Percentiles rank a stretch among this genome's conserved stretches.
Conservation (phyloP, 148 eudicot genomes). For the Pharnaceum exiguum region DNA sequence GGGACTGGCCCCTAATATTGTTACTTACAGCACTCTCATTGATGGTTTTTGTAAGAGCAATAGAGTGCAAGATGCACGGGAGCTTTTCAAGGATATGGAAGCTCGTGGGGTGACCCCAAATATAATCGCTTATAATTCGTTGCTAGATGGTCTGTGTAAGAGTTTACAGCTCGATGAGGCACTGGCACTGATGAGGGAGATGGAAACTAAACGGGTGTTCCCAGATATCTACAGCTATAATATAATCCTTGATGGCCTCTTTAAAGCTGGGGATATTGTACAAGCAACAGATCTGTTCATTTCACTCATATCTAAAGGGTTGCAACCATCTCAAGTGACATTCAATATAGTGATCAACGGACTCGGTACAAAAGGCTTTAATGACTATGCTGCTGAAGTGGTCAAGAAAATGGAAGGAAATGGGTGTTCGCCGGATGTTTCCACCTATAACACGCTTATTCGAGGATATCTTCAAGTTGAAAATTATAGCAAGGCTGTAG, state of each 20-base stretch:
- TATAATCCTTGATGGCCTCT: conserved; percentile 1
- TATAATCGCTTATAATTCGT: background rate
- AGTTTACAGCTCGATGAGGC: background rate
- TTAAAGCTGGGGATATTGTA: background rate
- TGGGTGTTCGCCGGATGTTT: too few relatives aligned
- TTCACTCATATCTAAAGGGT: background rate
- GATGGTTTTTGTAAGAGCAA: background rate
- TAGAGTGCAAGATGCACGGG: background rate
- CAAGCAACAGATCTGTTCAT: background rate
- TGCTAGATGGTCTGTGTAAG: conserved; percentile 4
- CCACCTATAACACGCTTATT: too few relatives aligned
- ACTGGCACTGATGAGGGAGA: background rate
- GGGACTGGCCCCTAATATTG: background rate
- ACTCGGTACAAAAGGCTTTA: too few relatives aligned
- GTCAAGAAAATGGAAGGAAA: too few relatives aligned
- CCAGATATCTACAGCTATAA: too few relatives aligned
- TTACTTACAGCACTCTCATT: too few relatives aligned
- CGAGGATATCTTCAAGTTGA: too few relatives aligned
- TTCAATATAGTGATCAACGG: conserved; percentile 4
- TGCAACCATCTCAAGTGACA: background rate
- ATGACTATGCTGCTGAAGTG: too few relatives aligned
- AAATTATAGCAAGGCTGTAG: too few relatives aligned
- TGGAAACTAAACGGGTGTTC: background rate
- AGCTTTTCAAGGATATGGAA: background rate
- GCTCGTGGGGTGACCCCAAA: background rate